Percentiles rank a stretch among this genome's conserved stretches.
Evolutionary conservation across 2,329 filamentous ascomycete species (phyloP).

Genomic region (Dactylellina leptospora): DNA sequence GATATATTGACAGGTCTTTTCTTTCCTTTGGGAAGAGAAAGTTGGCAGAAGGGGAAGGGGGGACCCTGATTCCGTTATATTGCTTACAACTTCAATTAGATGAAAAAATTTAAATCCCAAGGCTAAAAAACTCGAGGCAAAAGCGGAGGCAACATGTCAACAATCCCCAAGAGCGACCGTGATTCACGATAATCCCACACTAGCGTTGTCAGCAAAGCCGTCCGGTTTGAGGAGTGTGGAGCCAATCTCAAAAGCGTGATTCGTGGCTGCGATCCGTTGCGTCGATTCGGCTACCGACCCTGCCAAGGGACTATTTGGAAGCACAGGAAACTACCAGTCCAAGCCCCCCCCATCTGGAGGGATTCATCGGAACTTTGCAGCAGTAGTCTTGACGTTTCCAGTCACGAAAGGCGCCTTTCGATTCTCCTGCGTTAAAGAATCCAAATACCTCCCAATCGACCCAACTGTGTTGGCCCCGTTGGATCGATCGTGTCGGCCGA

Average conservation of each 20-base stretch:
- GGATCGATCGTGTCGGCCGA: not conserved
- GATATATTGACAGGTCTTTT: slow-evolving; percentile 16
- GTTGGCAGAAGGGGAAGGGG: slow-evolving; percentile 1
- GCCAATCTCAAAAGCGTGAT: slow-evolving; percentile 3
- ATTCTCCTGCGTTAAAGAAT: not conserved
- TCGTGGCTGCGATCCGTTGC: slow-evolving; percentile 17
- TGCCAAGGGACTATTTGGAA: slow-evolving; percentile 33
- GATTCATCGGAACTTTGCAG: slow-evolving; percentile 1
- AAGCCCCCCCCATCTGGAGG: not conserved
- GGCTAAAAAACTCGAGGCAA: too few species aligned
- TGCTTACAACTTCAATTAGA: slow-evolving; percentile 1
- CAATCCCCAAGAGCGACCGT: too few species aligned
- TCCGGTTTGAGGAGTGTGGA: slow-evolving; percentile 31
- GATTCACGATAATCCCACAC: slow-evolving; percentile 9
- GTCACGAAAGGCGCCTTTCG: slow-evolving; percentile 5
- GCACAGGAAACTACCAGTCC: not conserved
- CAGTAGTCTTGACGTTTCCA: slow-evolving; percentile 18
- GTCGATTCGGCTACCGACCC: slow-evolving; percentile 21
- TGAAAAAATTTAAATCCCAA: too few species aligned
- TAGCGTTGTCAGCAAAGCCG: slow-evolving; percentile 35
- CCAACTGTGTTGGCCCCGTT: not conserved
- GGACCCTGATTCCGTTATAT: slow-evolving; percentile 23
- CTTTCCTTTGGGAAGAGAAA: too few species aligned
- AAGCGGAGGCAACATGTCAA: slow-evolving; percentile 18
- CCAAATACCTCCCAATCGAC: not conserved